These are phyloP conservation scores for Cornus controversa DNA, from an alignment of 148 eudicot genomes.

Conservation along the genomic window DNA sequence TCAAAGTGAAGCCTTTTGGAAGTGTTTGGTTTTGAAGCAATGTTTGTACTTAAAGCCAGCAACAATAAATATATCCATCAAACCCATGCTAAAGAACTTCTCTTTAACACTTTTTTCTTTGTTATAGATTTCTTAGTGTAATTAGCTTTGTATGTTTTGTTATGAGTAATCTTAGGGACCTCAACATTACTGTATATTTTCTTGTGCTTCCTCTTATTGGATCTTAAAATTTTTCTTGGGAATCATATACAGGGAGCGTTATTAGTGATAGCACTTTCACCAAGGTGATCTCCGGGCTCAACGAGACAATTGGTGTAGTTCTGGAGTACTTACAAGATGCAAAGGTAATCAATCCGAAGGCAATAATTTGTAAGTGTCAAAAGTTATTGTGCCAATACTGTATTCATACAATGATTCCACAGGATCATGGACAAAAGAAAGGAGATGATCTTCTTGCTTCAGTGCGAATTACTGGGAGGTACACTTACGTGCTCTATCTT, in stretches of 20 bases:
- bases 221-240: background rate
- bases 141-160: background rate
- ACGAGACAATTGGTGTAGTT: slow-evolving; percentile 73
- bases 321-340: slow-evolving; percentile 90
- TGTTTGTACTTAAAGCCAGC: background rate
- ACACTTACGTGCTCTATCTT: slow-evolving; percentile 9
- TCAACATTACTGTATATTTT: background rate
- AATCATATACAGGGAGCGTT: slow-evolving; percentile 35
- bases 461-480: slow-evolving; percentile 88
- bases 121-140: background rate
- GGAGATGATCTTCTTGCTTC: slow-evolving; percentile 94
- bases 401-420: slow-evolving; percentile 15
- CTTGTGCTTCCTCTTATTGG: background rate
- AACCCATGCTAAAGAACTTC: background rate
- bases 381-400: background rate
- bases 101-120: background rate
- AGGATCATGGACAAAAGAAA: slow-evolving; percentile 79
- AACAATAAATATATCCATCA: background rate
- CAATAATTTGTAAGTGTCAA: background rate
- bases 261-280: slow-evolving; percentile 59
- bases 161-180: background rate
- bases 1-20: background rate
- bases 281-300: slow-evolving; percentile 74
- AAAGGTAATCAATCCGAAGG: slow-evolving; percentile 42
- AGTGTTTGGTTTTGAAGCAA: background rate